phyloP scores from a whole-genome alignment of 2,329 filamentous ascomycete genomes.

The Fusarium piperis region DNA sequence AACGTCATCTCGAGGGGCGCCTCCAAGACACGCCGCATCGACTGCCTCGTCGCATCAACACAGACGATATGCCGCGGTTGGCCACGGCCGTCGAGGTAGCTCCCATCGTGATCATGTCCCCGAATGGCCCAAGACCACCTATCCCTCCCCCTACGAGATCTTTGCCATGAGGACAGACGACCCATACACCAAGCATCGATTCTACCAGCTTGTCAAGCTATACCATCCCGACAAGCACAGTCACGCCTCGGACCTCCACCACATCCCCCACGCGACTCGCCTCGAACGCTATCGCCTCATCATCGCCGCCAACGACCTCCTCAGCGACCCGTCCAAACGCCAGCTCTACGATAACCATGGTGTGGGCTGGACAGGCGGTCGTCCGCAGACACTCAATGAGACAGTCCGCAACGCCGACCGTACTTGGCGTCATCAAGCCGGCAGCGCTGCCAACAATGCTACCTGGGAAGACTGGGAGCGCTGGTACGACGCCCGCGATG shows the following conservation, averaged over 20 bases:
- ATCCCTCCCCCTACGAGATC: slow-evolving; percentile 91
- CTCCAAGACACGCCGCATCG: slow-evolving; percentile 10
- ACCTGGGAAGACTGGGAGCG: slow-evolving; percentile 99
- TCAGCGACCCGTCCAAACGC: slow-evolving; percentile 82
- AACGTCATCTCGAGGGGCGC: slow-evolving; percentile 36
- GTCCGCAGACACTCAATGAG: slow-evolving; percentile 60
- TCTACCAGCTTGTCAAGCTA: slow-evolving; percentile 91
- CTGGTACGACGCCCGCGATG: slow-evolving; percentile 70
- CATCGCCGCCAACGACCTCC: slow-evolving; percentile 86
- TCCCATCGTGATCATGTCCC: slow-evolving; percentile 25
- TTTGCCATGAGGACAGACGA: slow-evolving; percentile 68
- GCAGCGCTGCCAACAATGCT: slow-evolving; percentile 73
- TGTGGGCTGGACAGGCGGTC: slow-evolving; percentile 77
- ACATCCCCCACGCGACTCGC: slow-evolving; percentile 65
- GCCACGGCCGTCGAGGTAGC: slow-evolving; percentile 7
- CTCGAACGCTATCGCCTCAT: slow-evolving; percentile 92
- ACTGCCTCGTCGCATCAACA: not conserved
- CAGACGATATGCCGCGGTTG: slow-evolving; percentile 38
- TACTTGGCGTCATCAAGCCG: slow-evolving; percentile 59
- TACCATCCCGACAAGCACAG: slow-evolving; percentile 86
- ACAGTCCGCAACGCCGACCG: slow-evolving; percentile 52
- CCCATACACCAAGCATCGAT: slow-evolving; percentile 83
- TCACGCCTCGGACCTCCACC: slow-evolving; percentile 40
- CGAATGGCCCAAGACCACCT: slow-evolving; percentile 58
- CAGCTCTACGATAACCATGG: slow-evolving; percentile 85